A percentile compares a stretch with the other conserved stretches of the same genome.
phyloP scores from a whole-genome alignment of 2,329 filamentous ascomycete genomes.

The Elsinoe fawcettii region DNA sequence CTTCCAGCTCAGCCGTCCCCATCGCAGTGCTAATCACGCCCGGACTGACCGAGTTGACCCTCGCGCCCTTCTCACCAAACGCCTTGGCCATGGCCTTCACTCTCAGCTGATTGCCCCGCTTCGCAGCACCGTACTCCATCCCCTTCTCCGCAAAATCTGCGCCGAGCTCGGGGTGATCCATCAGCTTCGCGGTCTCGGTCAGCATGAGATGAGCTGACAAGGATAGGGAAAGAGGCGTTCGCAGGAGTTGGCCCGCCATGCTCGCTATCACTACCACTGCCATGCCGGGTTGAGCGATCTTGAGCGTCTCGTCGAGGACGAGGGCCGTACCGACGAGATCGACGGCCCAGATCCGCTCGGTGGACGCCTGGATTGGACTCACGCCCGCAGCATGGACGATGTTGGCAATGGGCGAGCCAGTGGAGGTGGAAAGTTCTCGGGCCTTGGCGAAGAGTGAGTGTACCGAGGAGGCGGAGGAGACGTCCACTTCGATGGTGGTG shows the following conservation, averaged over 20 bases:
- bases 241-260: not conserved
- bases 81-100: not conserved
- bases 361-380: not conserved
- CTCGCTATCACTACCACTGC: not conserved
- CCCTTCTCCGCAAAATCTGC: not conserved
- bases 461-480: not conserved
- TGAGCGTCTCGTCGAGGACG: not conserved
- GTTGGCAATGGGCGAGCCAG: not conserved
- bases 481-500: not conserved
- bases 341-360: not conserved
- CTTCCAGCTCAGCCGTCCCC: not conserved
- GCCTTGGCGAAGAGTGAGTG: not conserved
- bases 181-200: not conserved
- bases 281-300: not conserved
- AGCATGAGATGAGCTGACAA: not conserved
- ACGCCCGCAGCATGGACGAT: conserved; percentile 2
- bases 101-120: not conserved
- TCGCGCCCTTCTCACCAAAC: conserved; percentile 3
- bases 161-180: conserved; percentile 2
- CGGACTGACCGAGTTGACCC: not conserved
- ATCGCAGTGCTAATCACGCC: conserved; percentile 2
- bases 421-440: not conserved
- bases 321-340: not conserved
- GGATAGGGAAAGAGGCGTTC: not conserved
- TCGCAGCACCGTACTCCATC: not conserved